Conservation (phyloP, 2,329 filamentous ascomycete genomes). For the Pseudocercospora musae region DNA sequence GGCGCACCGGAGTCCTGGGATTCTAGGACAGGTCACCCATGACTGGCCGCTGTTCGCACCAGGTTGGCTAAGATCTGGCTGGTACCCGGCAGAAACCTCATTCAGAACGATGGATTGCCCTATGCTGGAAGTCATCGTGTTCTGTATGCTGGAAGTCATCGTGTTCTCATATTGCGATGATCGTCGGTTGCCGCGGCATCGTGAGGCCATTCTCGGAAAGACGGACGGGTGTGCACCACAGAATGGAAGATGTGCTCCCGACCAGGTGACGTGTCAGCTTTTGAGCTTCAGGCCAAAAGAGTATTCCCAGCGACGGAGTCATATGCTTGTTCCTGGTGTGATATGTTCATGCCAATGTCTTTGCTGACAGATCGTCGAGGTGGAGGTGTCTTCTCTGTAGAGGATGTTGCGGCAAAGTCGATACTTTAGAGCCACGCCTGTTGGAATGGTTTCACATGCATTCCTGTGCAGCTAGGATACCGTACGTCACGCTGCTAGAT, state of each 20-base stretch:
- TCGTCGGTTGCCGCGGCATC: neutral
- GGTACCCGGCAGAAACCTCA: neutral
- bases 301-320: neutral
- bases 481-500: neutral
- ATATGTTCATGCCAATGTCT: neutral
- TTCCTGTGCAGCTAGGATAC: neutral
- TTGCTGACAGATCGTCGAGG: neutral
- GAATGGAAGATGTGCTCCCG: neutral
- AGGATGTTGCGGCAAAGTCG: neutral
- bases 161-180: too few species aligned
- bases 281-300: neutral
- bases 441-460: neutral
- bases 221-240: neutral
- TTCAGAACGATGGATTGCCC: neutral
- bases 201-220: neutral
- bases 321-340: neutral
- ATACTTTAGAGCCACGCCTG: neutral
- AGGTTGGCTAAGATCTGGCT: conserved; percentile 1
- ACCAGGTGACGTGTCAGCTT: neutral
- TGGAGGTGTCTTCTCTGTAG: neutral
- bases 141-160: neutral
- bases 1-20: neutral
- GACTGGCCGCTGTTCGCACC: neutral
- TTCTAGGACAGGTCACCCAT: neutral
- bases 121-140: neutral